Evolutionary conservation across 768 basidiomycete genomes (phyloP), one percentile per base, ranked within the genome.

Genomic region (Rhodotorula diobovata): DNA sequence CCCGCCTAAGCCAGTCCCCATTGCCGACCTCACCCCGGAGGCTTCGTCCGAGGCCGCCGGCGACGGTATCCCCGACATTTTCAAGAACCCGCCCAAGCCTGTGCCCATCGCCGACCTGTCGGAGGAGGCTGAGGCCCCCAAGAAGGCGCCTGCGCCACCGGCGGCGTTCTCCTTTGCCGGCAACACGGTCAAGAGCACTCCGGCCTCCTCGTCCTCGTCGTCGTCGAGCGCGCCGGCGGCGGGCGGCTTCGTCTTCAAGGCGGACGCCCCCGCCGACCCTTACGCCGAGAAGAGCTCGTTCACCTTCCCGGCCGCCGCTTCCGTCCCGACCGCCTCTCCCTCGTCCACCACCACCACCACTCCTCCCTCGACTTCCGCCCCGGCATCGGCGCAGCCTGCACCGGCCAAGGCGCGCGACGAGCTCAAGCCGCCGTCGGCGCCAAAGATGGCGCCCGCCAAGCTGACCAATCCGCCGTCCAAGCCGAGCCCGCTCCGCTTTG

Each of bases 241-340:
- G 6, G 74, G 67, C 32, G 74, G 74, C 7, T 75, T 75, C 62
- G 67, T 72, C 12, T 67, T 69, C 67, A 71, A 75, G 39, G 11
- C 70, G 23, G 37, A 35, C 25, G 69, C 68, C 5, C 62, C 66
- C 5, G 30, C 48, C 20, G 68, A 63, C 56, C 50, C 67, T 34
- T 63, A 59, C 63, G 63, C 67, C 51, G 53, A 66, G 39, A 75
- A 75, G 65, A 71, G 70, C 61, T 32, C 41, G 18, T 75, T 75
- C 70, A 39, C 68, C 21, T 75, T 75, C 70, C 67, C 71, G 0
- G 34, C 63, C 28, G 61, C 63, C 45, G 5, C 62, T 5, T 7
- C 60, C n/a, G 10, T 53, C 34, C 25, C 61, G 16, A 35, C 50
- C 34, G 21, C 61, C 9, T 37, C 61, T 37, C 2, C 32, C 14